These are phyloP conservation scores for Sporothrix brunneoviolacea DNA, from an alignment of 2,329 filamentous ascomycete species.

Conservation along the genomic window DNA sequence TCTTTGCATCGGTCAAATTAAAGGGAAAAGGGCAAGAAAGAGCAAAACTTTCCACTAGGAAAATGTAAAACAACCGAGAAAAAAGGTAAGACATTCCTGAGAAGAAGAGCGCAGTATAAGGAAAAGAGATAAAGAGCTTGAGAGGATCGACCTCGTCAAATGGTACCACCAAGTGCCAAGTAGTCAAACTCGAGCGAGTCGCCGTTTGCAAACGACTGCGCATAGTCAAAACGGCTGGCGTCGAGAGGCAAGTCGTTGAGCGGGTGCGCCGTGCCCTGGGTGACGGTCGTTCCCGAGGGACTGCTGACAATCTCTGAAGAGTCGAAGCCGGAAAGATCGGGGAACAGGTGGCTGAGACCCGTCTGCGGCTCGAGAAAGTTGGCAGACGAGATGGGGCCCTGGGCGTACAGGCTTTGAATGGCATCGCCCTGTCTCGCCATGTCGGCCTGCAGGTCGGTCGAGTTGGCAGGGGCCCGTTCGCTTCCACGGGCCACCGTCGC, in stretches of 20 bases:
- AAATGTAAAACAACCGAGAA: too few species aligned
- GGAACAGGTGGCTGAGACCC: constrained; percentile 5
- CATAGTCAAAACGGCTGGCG: too few species aligned
- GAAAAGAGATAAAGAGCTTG: too few species aligned
- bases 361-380: constrained; percentile 19
- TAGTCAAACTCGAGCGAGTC: constrained; percentile 1
- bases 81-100: too few species aligned
- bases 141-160: too few species aligned
- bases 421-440: constrained; percentile 1
- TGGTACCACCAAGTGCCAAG: background rate
- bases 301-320: background rate
- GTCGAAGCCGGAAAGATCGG: background rate
- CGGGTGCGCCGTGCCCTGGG: constrained; percentile 4
- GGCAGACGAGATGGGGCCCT: constrained; percentile 22
- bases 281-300: constrained; percentile 9
- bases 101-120: too few species aligned
- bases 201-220: too few species aligned
- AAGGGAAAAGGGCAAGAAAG: too few species aligned
- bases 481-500: background rate
- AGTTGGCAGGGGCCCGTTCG: background rate
- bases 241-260: background rate
- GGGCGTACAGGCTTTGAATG: constrained; percentile 11
- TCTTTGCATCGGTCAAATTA: too few species aligned
- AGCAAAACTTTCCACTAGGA: too few species aligned
- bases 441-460: background rate